These are phyloP conservation scores for Thuidium tamariscinum DNA, from an alignment of 225 moss, liverwort and hornwort genomes.

Conservation along the genomic window DNA sequence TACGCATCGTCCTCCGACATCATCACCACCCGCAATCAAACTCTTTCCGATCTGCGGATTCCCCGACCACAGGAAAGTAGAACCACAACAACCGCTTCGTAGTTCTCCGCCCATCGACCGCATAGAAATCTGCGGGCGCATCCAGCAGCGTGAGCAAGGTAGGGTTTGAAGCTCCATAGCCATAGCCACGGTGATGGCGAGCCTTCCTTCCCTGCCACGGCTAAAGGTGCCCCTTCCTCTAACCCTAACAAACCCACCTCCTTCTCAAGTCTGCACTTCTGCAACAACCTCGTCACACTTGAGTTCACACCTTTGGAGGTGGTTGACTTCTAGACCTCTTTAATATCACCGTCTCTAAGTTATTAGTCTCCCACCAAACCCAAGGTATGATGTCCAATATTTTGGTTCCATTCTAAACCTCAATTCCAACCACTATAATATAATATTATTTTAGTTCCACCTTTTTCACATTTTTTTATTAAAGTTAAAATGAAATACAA, in stretches of 20 bases:
- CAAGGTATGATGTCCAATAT: background rate
- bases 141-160: background rate
- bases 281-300: background rate
- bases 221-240: conserved; percentile 15
- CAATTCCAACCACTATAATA: background rate
- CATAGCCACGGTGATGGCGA: conserved; percentile 38
- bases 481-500: background rate
- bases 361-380: no score
- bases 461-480: background rate
- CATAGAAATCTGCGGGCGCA: background rate
- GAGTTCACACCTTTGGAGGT: background rate
- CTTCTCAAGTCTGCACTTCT: background rate
- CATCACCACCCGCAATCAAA: background rate
- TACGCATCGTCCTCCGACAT: background rate
- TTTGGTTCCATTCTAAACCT: background rate
- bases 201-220: conserved; percentile 31
- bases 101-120: background rate
- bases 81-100: background rate
- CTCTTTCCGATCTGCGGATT: background rate
- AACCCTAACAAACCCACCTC: conserved; percentile 37
- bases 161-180: conserved; percentile 42
- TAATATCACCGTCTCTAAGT: background rate
- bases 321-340: background rate
- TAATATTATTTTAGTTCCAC: background rate
- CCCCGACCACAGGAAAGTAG: background rate